phyloP scores from a whole-genome alignment of 1,284 basidiomycete species.

The Tilletia walkeri region DNA sequence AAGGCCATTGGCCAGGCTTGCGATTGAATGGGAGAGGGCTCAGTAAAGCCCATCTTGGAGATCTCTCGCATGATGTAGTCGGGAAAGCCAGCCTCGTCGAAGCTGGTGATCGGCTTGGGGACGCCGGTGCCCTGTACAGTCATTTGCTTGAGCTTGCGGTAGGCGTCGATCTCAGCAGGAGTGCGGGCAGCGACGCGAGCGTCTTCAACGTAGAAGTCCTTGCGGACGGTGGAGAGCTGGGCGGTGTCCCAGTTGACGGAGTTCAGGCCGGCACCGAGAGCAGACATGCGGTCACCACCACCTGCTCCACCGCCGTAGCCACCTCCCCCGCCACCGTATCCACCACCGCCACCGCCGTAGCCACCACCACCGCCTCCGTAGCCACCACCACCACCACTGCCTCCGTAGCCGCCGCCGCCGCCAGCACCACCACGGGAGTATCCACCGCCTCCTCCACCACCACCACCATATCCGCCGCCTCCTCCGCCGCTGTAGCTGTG shows the following conservation, averaged over 20 bases:
- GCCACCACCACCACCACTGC: constrained; percentile 31
- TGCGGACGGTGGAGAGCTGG: constrained; percentile 69
- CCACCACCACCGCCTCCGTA: constrained; percentile 44
- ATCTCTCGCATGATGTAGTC: constrained; percentile 94
- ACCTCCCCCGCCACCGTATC: constrained; percentile 30
- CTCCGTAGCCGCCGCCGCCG: constrained; percentile 51
- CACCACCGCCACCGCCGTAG: constrained; percentile 61
- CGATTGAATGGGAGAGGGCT: constrained; percentile 92
- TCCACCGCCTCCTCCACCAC: constrained; percentile 39
- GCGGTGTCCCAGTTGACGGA: constrained; percentile 50
- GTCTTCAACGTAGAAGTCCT: constrained; percentile 97
- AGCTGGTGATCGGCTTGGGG: constrained; percentile 83
- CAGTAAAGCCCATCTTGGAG: constrained; percentile 82
- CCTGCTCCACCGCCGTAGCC: constrained; percentile 34
- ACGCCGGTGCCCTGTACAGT: constrained; percentile 84
- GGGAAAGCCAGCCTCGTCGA: constrained; percentile 93
- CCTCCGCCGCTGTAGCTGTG: constrained; percentile 23
- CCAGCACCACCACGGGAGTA: constrained; percentile 55
- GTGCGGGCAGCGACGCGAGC: constrained; percentile 74
- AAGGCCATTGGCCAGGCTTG: constrained; percentile 98
- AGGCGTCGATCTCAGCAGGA: constrained; percentile 84
- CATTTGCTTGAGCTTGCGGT: constrained; percentile 80
- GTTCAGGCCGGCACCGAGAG: constrained; percentile 67
- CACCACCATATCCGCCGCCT: constrained; percentile 24
- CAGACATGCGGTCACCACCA: constrained; percentile 74